Conservation (phyloP, 257 asterid genomes). For the Cynanchum wilfordii region DNA sequence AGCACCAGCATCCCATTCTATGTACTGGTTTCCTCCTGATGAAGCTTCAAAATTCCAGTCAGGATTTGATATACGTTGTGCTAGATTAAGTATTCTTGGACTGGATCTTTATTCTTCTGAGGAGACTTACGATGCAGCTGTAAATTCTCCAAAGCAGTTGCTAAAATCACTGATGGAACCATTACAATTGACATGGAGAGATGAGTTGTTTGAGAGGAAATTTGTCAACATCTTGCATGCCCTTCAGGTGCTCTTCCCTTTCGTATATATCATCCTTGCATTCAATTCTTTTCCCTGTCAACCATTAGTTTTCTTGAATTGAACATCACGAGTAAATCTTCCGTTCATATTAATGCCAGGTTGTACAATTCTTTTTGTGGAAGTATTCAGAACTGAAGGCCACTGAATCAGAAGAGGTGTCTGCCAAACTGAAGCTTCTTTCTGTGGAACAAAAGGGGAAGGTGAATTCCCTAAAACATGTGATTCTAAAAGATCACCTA, state of each 20-base stretch:
- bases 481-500: slow-evolving; percentile 40
- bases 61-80: slow-evolving; percentile 78
- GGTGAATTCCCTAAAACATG: slow-evolving; percentile 27
- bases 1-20: slow-evolving; percentile 50
- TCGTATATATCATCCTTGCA: no score
- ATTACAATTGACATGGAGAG: slow-evolving; percentile 41
- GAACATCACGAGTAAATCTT: not conserved
- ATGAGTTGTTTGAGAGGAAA: slow-evolving; percentile 38
- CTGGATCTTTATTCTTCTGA: slow-evolving; percentile 40
- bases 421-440: slow-evolving; percentile 20
- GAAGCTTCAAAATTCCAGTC: slow-evolving; percentile 54
- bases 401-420: slow-evolving; percentile 19
- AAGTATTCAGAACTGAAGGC: slow-evolving; percentile 25
- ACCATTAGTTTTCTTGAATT: not conserved
- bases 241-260: slow-evolving; percentile 61
- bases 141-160: slow-evolving; percentile 32
- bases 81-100: slow-evolving; percentile 66
- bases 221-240: slow-evolving; percentile 72
- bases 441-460: slow-evolving; percentile 32
- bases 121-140: slow-evolving; percentile 15
- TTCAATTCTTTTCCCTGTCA: not conserved
- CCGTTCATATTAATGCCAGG: slow-evolving; percentile 30
- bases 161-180: slow-evolving; percentile 46
- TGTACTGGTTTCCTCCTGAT: slow-evolving; percentile 95
- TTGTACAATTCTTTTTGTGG: slow-evolving; percentile 62